A percentile compares a stretch with the other conserved stretches of the same genome.
These are phyloP conservation scores for Whalleya microplaca DNA, from an alignment of 2,329 filamentous ascomycete species.

Conservation along the genomic window DNA sequence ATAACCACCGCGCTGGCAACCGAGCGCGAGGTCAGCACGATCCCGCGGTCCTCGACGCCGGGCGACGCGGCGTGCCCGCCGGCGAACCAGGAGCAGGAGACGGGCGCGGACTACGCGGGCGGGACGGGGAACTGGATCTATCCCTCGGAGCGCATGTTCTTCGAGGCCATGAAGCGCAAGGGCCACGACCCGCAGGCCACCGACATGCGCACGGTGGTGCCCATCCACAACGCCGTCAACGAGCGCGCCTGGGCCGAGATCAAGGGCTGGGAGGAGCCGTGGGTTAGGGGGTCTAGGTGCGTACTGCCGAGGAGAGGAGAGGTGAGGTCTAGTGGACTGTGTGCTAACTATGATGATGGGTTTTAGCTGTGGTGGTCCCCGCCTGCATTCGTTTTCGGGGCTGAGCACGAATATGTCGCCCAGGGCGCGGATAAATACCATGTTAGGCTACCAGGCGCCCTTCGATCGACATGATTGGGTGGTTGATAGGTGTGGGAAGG, in stretches of 20 bases:
- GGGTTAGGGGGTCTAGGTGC: conserved; percentile 59
- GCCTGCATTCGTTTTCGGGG: conserved; percentile 82
- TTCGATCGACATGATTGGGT: conserved; percentile 99
- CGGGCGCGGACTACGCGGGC: conserved; percentile 62
- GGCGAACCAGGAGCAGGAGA: conserved; percentile 75
- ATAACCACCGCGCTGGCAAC: conserved; percentile 56
- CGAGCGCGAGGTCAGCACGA: conserved; percentile 76
- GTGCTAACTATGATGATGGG: neutral
- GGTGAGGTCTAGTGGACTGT: neutral
- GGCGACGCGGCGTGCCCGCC: conserved; percentile 16
- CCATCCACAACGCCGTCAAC: conserved; percentile 98
- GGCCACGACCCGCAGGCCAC: conserved; percentile 69
- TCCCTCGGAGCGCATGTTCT: conserved; percentile 96
- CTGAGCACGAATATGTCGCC: conserved; percentile 73
- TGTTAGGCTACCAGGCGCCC: conserved; percentile 85
- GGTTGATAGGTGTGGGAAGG: conserved; percentile 84
- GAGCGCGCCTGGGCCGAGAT: conserved; percentile 96
- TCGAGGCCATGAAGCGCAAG: conserved; percentile 94
- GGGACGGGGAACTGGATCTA: conserved; percentile 91
- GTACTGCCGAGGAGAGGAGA: too few species aligned
- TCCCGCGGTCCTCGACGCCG: conserved; percentile 62
- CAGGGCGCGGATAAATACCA: conserved; percentile 77
- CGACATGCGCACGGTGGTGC: conserved; percentile 91
- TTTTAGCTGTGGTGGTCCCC: conserved; percentile 72
- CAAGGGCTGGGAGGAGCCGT: conserved; percentile 81